Percentiles rank a stretch among this genome's conserved stretches.
These are phyloP conservation scores for Epichloe baconii DNA, from an alignment of 2,329 filamentous ascomycete genomes.

Conservation along the genomic window DNA sequence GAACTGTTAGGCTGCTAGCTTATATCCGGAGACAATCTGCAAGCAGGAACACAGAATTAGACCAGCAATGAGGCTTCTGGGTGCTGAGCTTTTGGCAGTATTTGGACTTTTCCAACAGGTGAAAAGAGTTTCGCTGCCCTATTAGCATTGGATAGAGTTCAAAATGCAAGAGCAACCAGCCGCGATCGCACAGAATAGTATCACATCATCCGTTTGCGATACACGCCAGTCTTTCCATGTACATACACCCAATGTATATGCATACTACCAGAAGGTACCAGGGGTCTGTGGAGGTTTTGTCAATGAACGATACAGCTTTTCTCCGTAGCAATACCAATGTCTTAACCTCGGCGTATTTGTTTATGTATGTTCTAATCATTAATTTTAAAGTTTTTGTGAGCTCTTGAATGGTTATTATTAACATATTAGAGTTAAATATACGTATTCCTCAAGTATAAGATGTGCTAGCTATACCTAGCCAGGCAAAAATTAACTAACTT, in stretches of 20 bases:
- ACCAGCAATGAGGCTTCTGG: neutral
- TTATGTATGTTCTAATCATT: no score
- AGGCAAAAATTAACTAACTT: no score
- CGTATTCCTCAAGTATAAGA: no score
- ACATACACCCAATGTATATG: neutral
- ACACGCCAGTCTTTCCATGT: neutral
- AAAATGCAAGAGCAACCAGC: neutral
- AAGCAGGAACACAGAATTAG: neutral
- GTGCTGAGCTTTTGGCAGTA: neutral
- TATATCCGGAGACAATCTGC: slow-evolving; percentile 34
- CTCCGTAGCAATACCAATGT: neutral
- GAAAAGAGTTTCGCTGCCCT: neutral
- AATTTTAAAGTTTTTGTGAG: no score
- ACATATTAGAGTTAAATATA: no score
- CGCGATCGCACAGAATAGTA: neutral
- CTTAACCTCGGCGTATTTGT: no score
- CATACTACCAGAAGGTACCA: neutral
- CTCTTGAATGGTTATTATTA: no score
- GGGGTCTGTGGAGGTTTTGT: neutral
- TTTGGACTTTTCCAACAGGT: neutral
- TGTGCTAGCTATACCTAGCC: no score
- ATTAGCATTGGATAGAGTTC: neutral
- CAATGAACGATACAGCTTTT: neutral
- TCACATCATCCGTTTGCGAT: neutral
- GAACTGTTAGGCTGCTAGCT: slow-evolving; percentile 46